Evolutionary conservation across 139 green algal species (phyloP).

Genomic region (Chlamydomonas sp.): DNA sequence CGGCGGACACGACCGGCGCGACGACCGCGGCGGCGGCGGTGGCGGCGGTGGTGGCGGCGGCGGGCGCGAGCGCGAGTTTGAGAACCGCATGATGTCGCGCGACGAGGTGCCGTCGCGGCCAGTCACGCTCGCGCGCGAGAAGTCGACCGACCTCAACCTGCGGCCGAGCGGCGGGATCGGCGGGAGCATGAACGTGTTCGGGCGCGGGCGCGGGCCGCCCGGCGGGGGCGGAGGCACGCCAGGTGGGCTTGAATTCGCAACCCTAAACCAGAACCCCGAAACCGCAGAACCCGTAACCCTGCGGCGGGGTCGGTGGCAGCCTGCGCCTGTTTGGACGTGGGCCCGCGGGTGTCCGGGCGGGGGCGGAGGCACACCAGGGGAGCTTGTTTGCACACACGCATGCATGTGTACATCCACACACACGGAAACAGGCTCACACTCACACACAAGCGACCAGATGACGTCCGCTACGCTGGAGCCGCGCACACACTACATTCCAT

Average conservation of each 20-base stretch:
- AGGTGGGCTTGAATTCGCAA: too few relatives aligned
- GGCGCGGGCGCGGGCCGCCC: neutral
- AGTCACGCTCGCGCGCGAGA: neutral
- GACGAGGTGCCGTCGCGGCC: conserved; percentile 6
- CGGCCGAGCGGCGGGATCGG: neutral
- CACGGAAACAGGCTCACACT: too few relatives aligned
- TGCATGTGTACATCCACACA: too few relatives aligned
- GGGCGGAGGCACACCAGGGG: neutral
- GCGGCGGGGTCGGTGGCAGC: too few relatives aligned
- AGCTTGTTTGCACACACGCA: too few relatives aligned
- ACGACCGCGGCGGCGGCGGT: neutral
- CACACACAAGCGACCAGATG: too few relatives aligned
- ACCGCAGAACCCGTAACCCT: neutral
- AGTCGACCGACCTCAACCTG: neutral
- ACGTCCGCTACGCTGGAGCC: neutral
- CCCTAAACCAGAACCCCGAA: too few relatives aligned
- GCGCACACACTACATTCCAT: too few relatives aligned
- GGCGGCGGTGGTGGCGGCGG: neutral
- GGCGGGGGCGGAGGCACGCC: neutral
- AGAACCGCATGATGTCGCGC: conserved; percentile 1
- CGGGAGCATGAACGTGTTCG: neutral
- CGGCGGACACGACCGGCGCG: too few relatives aligned
- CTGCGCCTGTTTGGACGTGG: neutral
- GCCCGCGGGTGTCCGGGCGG: neutral
- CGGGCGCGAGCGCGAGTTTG: neutral